phyloP scores from a whole-genome alignment of 495 filamentous ascomycete species.

The Tuber magnatum region DNA sequence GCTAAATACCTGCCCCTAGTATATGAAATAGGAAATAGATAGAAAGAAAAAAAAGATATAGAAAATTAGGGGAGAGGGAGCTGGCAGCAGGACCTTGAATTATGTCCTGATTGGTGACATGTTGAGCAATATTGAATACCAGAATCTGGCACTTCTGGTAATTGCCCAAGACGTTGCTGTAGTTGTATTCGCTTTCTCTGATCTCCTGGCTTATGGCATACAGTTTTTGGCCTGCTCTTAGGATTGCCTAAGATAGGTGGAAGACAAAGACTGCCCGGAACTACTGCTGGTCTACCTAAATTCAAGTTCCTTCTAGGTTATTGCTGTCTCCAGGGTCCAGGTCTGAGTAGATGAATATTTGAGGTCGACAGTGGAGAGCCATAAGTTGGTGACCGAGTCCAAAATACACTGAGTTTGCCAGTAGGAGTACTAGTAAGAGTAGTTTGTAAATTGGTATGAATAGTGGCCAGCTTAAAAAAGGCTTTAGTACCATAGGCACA shows the following conservation, averaged over 20 bases:
- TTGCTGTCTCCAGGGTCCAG: not conserved
- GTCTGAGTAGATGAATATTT: not conserved
- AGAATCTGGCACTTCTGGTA: not conserved
- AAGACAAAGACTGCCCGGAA: not conserved
- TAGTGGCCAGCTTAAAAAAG: not conserved
- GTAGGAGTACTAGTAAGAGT: not conserved
- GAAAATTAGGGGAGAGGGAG: not conserved
- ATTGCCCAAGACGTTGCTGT: not conserved
- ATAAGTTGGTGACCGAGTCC: not conserved
- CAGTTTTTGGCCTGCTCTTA: not conserved
- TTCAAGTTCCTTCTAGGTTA: not conserved
- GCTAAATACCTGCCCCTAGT: no score
- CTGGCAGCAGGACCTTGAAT: not conserved
- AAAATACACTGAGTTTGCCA: not conserved
- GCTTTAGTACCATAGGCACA: not conserved
- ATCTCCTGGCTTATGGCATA: not conserved
- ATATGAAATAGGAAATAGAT: no score
- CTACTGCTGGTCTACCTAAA: not conserved
- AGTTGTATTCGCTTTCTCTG: not conserved
- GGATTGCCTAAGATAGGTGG: not conserved
- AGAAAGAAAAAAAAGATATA: not conserved
- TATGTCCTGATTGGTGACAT: not conserved
- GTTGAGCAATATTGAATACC: not conserved
- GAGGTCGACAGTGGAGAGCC: not conserved
- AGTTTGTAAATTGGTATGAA: not conserved